These are phyloP conservation scores for Ogataea kodamae DNA, from an alignment of 805 yeast species.

Conservation along the genomic window DNA sequence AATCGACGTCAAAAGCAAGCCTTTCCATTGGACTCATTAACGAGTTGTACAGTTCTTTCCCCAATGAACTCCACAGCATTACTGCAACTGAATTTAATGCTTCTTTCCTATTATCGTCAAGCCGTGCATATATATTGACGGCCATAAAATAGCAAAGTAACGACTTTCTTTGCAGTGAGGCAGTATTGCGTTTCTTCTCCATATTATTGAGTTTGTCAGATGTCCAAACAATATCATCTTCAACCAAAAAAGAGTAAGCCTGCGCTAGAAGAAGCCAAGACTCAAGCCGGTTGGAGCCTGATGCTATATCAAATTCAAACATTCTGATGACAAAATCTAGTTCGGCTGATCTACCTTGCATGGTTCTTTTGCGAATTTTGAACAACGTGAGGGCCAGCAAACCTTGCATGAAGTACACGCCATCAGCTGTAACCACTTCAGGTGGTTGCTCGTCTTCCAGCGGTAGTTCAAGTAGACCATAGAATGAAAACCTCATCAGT, in stretches of 20 bases:
- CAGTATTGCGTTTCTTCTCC: conserved; percentile 60
- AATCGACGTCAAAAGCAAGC: conserved; percentile 40
- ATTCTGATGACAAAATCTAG: conserved; percentile 67
- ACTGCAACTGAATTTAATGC: conserved; percentile 36
- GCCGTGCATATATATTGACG: conserved; percentile 38
- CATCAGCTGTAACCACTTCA: conserved; percentile 42
- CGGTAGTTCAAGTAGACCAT: conserved; percentile 42
- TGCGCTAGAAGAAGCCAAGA: conserved; percentile 85
- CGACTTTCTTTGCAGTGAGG: conserved; percentile 63
- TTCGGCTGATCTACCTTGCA: conserved; percentile 81
- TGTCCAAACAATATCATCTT: conserved; percentile 90
- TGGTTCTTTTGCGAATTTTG: conserved; percentile 65
- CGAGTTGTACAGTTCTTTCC: conserved; percentile 57
- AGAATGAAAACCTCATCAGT: conserved; percentile 46
- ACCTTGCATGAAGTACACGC: conserved; percentile 70
- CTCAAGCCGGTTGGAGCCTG: conserved; percentile 68
- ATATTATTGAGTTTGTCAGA: conserved; percentile 69
- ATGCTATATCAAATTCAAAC: conserved; percentile 62
- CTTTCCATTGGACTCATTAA: conserved; percentile 62
- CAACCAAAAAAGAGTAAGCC: conserved; percentile 72
- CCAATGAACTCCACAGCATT: conserved; percentile 50
- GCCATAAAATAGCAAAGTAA: conserved; percentile 77
- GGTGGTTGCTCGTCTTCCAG: conserved; percentile 31
- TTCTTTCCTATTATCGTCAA: conserved; percentile 18
- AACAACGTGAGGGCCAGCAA: conserved; percentile 65